Evolutionary conservation across 2,329 filamentous ascomycete species (phyloP).

Genomic region (Colletotrichum karsti): DNA sequence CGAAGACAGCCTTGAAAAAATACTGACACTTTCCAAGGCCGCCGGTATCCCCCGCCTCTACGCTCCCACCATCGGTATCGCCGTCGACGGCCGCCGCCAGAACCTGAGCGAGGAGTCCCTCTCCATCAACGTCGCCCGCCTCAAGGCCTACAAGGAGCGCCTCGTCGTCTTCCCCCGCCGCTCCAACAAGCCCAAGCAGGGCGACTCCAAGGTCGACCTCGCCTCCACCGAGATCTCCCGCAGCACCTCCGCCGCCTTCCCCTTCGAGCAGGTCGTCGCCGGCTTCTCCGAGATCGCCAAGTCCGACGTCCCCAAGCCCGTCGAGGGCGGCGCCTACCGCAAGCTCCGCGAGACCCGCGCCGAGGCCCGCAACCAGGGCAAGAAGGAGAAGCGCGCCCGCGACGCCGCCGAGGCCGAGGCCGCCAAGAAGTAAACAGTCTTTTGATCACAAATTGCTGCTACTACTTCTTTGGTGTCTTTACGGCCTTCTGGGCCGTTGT

Average conservation of each 20-base stretch:
- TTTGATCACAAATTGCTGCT: neutral
- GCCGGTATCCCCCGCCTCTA: constrained; percentile 95
- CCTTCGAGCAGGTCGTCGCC: constrained; percentile 74
- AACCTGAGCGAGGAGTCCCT: constrained; percentile 98
- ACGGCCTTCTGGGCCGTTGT: constrained; percentile 7
- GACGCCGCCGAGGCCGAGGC: constrained; percentile 85
- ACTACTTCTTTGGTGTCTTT: constrained; percentile 11
- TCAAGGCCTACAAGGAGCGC: constrained; percentile 96
- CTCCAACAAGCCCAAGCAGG: constrained; percentile 91
- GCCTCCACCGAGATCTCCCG: constrained; percentile 70
- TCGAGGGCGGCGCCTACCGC: constrained; percentile 87
- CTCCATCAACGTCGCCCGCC: constrained; percentile 92
- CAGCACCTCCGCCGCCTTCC: constrained; percentile 68
- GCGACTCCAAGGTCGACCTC: constrained; percentile 87
- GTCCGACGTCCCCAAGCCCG: constrained; percentile 77
- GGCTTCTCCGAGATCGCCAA: constrained; percentile 81
- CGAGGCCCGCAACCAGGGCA: constrained; percentile 83
- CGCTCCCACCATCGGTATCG: constrained; percentile 95
- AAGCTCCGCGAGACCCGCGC: constrained; percentile 85
- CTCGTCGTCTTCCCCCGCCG: constrained; percentile 98
- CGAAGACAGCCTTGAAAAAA: too few relatives aligned
- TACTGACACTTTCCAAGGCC: constrained; percentile 65
- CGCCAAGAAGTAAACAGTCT: constrained; percentile 81
- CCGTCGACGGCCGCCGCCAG: constrained; percentile 94
- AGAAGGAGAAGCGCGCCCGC: constrained; percentile 91